Base-by-base conservation (phyloP, 2,329 filamentous ascomycete species). In the Sarocladium strictum region DNA sequence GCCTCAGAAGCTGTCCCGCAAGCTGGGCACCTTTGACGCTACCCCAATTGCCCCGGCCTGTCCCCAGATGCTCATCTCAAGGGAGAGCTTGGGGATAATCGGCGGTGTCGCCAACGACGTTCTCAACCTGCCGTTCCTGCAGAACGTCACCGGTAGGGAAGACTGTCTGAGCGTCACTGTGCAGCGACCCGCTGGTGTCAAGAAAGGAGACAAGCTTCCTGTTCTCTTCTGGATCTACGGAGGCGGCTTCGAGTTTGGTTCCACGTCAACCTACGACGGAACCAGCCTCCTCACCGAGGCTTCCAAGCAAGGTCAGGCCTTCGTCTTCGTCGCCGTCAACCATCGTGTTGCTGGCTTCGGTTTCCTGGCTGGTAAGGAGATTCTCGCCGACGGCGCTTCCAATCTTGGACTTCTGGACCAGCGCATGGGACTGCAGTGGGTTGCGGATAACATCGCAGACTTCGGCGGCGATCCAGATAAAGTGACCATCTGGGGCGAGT, bases 381-480 rank as follows among this genome's bases (percentile, higher is more conserved):
- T 90, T 41, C 72, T 85, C 3, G 74, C 75, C 3, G 86, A 89
- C 57, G 86, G 86, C 1, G 78, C 84, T 2, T 69, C 84, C 2
- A 93, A 92, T 63, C 67, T 90, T 3, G 89, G 89, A 2, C 76
- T 89, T 2, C 74, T 87, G 0, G 89, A 93, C 62, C 87, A 92
- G 62, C 77, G 86, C 32, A 75, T 87, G 59, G 88, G 80, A 0
- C 73, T 93, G 6, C 71, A 91, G 64, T 93, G 89, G 89, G 80
- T 89, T 1, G 83, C 86, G 7, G 86, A 90, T 61, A 90, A 92
- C 60, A 90, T 93, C 55, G 83, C 73, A 1, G 76, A 81, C 0
- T 95, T 94, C 64, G 90, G 90, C 10, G 90, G 90, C 14, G 88
- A 93, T 64, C 85, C 87, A 0, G 73, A 76, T n/a, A 87, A 87